These are phyloP conservation scores for Ophidiomyces ophidiicola DNA, from an alignment of 2,329 filamentous ascomycete genomes.

Conservation along the genomic window DNA sequence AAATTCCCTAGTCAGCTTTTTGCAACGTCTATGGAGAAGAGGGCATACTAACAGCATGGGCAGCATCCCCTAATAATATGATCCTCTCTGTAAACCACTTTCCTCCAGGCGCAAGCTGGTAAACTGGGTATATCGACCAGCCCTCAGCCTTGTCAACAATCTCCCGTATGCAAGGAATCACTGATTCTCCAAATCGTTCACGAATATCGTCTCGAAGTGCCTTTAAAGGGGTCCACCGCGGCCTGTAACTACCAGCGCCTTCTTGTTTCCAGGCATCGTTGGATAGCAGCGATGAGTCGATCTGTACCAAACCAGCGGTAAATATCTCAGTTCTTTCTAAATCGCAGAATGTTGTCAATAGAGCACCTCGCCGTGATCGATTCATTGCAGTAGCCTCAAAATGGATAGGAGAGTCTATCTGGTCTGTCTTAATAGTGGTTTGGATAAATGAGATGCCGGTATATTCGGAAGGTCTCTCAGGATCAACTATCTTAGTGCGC, in stretches of 20 bases:
- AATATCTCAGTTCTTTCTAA: constrained; percentile 28
- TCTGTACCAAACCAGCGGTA: constrained; percentile 30
- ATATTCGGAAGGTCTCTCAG: constrained; percentile 26
- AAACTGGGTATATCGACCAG: constrained; percentile 37
- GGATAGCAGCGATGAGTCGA: constrained; percentile 22
- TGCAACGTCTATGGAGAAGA: background rate
- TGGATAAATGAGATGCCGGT: constrained; percentile 33
- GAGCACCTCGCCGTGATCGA: constrained; percentile 28
- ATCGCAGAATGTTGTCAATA: constrained; percentile 33
- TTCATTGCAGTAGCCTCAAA: constrained; percentile 33
- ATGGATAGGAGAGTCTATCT: constrained; percentile 22
- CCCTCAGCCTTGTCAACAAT: constrained; percentile 26
- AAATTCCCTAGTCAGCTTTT: background rate
- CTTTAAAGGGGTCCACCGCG: constrained; percentile 25
- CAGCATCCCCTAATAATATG: constrained; percentile 37
- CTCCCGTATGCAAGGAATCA: constrained; percentile 28
- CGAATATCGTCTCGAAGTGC: constrained; percentile 27
- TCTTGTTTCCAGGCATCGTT: constrained; percentile 15
- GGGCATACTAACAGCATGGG: constrained; percentile 34
- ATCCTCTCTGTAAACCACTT: constrained; percentile 32
- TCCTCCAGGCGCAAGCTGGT: constrained; percentile 29
- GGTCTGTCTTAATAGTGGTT: constrained; percentile 22
- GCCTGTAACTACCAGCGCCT: constrained; percentile 18
- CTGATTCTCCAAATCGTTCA: constrained; percentile 26
- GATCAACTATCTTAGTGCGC: constrained; percentile 29